Evolutionary conservation across 225 moss, liverwort and hornwort genomes (phyloP), one percentile per base, ranked within the genome.

Genomic region (Pleurozium schreberi): DNA sequence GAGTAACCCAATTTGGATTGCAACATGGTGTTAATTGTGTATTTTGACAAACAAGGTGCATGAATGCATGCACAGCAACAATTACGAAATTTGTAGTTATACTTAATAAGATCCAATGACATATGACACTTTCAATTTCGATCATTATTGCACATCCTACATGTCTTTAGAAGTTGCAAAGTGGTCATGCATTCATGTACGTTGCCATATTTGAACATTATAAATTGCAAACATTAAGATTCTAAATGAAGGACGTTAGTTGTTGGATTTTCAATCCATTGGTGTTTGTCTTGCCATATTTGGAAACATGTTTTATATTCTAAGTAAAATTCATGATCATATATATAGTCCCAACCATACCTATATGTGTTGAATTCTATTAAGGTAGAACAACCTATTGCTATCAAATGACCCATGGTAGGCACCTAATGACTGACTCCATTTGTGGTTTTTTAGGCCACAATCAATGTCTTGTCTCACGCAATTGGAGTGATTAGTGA

Each of bases 271-370:
- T 47, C 31, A 30, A 10, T 74, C 6, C 11, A 47, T 18, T 0
- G 1, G 3, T 74, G 18, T 74, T 75, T 50, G 6, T 75, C 7
- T 34, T 75, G 12, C 50, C 7, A 50, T 75, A 13, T 34, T 50
- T 13, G 34, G 21, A 13, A 13, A 13, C 12, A 49, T 47, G 1
- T 31, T 74, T 18, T 4, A 1, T 47, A 11, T 31, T 12, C 0
- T 4, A 31, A 31, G 3, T 12, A 49, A 75, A 18, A 7, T 75
- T 28, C 0, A 43, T 0, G 27, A 40, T 5, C 3, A 5, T 6
- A 14, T 27, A 10, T 16, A 15, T 1, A 0, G 2, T 18, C 30
- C 10, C 5, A 1, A 47, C 30, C 6, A 45, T 0, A 18, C 3
- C 43, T 40, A 16, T 9, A 12, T 23, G 69, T 4, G 4, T 23